phyloP scores from a whole-genome alignment of 2,329 filamentous ascomycete genomes.

The Exophiala oligosperma region DNA sequence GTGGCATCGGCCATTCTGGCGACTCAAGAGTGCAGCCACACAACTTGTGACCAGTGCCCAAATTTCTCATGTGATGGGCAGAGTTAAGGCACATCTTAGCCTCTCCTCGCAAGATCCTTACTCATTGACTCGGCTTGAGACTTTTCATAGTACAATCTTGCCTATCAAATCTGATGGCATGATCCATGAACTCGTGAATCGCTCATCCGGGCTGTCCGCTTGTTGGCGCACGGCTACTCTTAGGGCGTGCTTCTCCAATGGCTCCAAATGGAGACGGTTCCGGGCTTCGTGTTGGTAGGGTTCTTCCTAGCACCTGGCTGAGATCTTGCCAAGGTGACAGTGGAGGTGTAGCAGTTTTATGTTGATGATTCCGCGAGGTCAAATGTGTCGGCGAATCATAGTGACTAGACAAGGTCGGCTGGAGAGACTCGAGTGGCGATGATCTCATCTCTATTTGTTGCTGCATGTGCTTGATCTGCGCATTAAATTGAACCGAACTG shows the following conservation, averaged over 20 bases:
- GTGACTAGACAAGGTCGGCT: constrained; percentile 17
- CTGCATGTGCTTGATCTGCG: constrained; percentile 8
- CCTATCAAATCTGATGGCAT: too few relatives aligned
- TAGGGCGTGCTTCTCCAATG: constrained; percentile 40
- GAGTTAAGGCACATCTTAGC: too few relatives aligned
- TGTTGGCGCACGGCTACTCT: constrained; percentile 40
- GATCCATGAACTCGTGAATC: too few relatives aligned
- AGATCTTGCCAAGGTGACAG: constrained; percentile 13
- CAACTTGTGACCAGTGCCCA: too few relatives aligned
- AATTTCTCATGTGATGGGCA: too few relatives aligned
- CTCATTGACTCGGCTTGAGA: too few relatives aligned
- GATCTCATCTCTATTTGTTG: constrained; percentile 20
- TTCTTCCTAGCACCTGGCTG: constrained; percentile 1
- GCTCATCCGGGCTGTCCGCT: constrained; percentile 50
- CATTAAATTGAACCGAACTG: constrained; percentile 15
- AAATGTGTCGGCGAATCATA: constrained; percentile 7
- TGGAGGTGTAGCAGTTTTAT: constrained; percentile 7
- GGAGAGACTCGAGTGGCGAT: constrained; percentile 17
- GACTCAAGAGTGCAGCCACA: too few relatives aligned
- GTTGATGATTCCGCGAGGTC: constrained; percentile 5
- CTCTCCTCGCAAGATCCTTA: too few relatives aligned
- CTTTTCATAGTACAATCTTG: too few relatives aligned
- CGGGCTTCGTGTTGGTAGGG: constrained; percentile 6
- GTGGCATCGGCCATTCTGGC: too few relatives aligned
- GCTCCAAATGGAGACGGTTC: constrained; percentile 35